Percentiles rank a stretch among this genome's conserved stretches.
These are phyloP conservation scores for Pythium periplocum DNA, from an alignment of 352 stramenopile species.

Conservation along the genomic window DNA sequence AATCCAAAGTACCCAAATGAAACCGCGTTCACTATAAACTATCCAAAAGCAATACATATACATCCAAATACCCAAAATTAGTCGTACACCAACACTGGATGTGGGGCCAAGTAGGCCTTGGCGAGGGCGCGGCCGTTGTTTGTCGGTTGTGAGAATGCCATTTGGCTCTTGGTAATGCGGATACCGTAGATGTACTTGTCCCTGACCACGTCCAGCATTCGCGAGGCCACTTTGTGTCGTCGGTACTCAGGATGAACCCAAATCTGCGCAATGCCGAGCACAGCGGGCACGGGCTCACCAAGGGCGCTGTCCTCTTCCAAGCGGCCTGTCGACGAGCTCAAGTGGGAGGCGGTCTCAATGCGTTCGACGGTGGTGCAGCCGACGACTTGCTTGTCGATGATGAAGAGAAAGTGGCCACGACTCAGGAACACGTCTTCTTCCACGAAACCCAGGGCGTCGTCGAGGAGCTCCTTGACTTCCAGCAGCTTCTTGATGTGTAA, in stretches of 20 bases:
- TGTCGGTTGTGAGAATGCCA: constrained; percentile 79
- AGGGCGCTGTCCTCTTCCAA: background rate
- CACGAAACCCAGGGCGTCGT: constrained; percentile 67
- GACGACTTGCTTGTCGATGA: constrained; percentile 51
- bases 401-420: constrained; percentile 54
- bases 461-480: constrained; percentile 63
- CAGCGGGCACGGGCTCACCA: constrained; percentile 16
- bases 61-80: no score
- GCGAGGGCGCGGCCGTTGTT: constrained; percentile 55
- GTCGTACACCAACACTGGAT: constrained; percentile 49
- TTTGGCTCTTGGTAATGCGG: constrained; percentile 31
- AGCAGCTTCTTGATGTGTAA: constrained; percentile 66
- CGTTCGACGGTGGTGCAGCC: constrained; percentile 55
- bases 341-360: constrained; percentile 37
- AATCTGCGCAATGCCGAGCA: constrained; percentile 65
- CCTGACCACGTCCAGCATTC: constrained; percentile 53
- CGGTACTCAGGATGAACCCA: constrained; percentile 60
- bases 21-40: no score
- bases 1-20: no score
- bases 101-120: constrained; percentile 38
- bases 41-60: no score
- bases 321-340: constrained; percentile 11
- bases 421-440: constrained; percentile 44
- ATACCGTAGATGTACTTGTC: constrained; percentile 75
- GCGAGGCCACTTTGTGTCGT: constrained; percentile 43